Evolutionary conservation across 169 alveolate species (phyloP).

Genomic region (Theileria parva): DNA sequence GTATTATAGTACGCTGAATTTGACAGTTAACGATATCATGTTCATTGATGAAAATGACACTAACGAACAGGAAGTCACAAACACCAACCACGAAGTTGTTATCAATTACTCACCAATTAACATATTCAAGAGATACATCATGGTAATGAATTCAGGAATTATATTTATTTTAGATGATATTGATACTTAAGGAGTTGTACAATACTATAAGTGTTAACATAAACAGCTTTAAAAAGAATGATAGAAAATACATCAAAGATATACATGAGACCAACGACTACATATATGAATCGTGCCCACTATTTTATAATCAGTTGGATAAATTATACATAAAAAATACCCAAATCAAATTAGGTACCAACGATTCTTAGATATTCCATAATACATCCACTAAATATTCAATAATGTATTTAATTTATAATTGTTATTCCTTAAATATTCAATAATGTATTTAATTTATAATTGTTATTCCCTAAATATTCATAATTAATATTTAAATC

Average conservation of each 20-base stretch:
- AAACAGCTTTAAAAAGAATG: slow-evolving; percentile 2
- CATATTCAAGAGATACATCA: slow-evolving; percentile 17
- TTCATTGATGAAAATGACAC: neutral
- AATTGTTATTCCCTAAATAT: neutral
- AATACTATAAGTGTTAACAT: neutral
- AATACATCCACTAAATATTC: neutral
- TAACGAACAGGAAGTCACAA: neutral
- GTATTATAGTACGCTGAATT: neutral
- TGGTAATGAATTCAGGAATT: neutral
- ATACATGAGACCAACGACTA: neutral
- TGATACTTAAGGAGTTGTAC: slow-evolving; percentile 17
- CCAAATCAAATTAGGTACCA: neutral
- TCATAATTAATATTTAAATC: too few species aligned
- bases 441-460: neutral
- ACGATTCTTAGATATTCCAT: neutral
- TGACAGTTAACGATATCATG: neutral
- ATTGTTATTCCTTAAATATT: neutral
- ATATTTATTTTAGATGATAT: neutral
- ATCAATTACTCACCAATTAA: slow-evolving; percentile 1
- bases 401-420: neutral
- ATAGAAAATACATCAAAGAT: neutral
- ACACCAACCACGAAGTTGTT: neutral
- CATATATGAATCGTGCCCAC: slow-evolving; percentile 46
- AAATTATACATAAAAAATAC: neutral
- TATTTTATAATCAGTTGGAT: slow-evolving; percentile 16